Base-by-base conservation (phyloP, 345 rosid genomes). In the Geranium brycei region DNA sequence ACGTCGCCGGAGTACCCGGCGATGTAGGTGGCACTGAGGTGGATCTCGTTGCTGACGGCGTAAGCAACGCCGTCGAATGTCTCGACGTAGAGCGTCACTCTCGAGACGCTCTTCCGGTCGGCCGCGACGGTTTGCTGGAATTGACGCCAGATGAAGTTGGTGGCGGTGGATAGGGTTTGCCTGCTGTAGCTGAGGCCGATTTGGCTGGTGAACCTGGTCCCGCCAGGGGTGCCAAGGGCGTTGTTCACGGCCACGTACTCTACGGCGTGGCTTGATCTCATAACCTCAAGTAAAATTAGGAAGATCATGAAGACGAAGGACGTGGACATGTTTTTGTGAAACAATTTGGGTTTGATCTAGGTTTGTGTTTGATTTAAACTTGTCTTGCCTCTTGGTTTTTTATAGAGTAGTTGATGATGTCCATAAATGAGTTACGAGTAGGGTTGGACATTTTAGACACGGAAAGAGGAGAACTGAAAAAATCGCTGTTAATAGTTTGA, bases 1-100 rank as follows among this genome's bases (percentile, higher is more conserved):
- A 72, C 40, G 31, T 72, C 68, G 1, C 68, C 64, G 0, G 47
- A 51, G 31, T 75, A 75, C 23, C 7, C 19, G 4, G 59, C 71
- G 7, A 69, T 64, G 41, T 78, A 78, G 0, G 56, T 5, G 17
- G 64, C 53, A 17, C 75, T 63, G 3, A 77, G 58, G 5, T 73
- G 76, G 28, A 65, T 75, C 28, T 72, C 69, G 4, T 65, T 18
- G 58, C 35, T 66, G 23, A 0, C 7, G 2, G 79, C 7, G 12
- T 63, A 66, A 1, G 79, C 71, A 3, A 78, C 71, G 14, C 74
- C 75, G 5, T 13, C 63, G 69, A 70, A 65, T 69, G 57, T 47
- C 28, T 75, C 79, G 5, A 76, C 13, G 32, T 70, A 71, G 1
- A 79, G 15, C 56, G 51, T 69, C 3, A 72, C 76, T 18, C 59